Evolutionary conservation across 805 yeast genomes (phyloP), one percentile per base, ranked within the genome.

Genomic region (Saturnispora gosingensis): DNA sequence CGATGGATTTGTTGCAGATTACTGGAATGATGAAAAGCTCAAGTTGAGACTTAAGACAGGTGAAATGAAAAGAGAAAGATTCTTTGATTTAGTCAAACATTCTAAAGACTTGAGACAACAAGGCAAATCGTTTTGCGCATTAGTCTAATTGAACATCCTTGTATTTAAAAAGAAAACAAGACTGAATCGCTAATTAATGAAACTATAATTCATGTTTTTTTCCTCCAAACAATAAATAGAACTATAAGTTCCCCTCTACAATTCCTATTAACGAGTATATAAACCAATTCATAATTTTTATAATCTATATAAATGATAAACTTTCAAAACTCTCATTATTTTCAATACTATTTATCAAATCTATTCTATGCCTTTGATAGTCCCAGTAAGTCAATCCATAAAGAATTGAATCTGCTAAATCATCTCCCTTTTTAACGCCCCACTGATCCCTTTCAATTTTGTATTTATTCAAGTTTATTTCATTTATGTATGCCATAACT

Each of bases 321-420:
- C 27, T 38, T 38, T 18, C 16, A 18, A 38, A 16, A 16, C 13
- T 38, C 16, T 27, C 8, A 40, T 43, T 27, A 16, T 27, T 28
- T n/a, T 43, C n/a, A 20, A 48, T 48, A 8, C 27, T 5, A 20
- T 42, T 24, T 22, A 38, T 13, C n/a, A 55, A 40, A 36, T 62
- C 32, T 27, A 43, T 20, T 27, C 56, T 43, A 25, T 49, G 52
- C 5, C 56, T 42, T 36, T 70, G 67, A 77, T 82, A 80, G 11
- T 66, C 59, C 13, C 69, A 49, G 72, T 78, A 76, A 0, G 77
- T 71, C 2, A 81, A 53, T 1, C 79, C 85, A 61, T 83, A 87
- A 15, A 83, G 65, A n/a, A 83, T 66, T 0, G 83, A 72, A 61
- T 83, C 90, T 8, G 81, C 76, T 51, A 83, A 66, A 61, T 83